Evolutionary conservation across 306 rosid genomes (phyloP), one percentile per base, ranked within the genome.

Genomic region (Cucumis melo): DNA sequence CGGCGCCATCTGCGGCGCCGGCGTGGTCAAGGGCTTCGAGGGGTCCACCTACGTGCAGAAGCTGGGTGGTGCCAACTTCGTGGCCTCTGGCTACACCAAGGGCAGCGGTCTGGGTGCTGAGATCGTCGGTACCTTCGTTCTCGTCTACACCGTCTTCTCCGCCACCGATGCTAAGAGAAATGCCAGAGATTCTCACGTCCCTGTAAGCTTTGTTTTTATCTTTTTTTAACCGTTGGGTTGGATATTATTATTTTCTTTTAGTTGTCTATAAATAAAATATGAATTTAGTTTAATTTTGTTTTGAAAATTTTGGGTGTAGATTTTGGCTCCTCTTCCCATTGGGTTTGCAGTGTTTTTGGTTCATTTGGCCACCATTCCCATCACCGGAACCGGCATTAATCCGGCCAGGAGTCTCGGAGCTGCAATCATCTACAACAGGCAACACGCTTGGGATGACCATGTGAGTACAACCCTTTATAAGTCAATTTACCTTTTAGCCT

Each of bases 391-490:
- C 10, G 89, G 98, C 32, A 93, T 91, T 32, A 93, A 93, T 88
- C 98, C 97, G 1, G 98, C 98, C 5, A 86, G 98, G 83, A 93
- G 98, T 84, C 91, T 93, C 12, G 98, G 97, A 78, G 98, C 98
- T 78, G 98, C 98, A 15, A 78, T 93, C 73, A 82, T 93, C 84
- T 91, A 77, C 91, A 87, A 93, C 92, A 81, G 77, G 77, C 86
- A 85, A 50, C 86, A 10, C 19, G 96, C 93, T 15, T 93, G 98
- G 98, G 86, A 91, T 79, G 91, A 91, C 80, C 97, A 89, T 0
- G 97, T 93, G 81, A 87, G 84, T 38, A 7, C 53, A 12, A 44
- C 0, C 14, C 14, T 53, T 55, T 27, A 3, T 2, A 20, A 1
- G 1, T 21, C 3, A 0, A 56, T 20, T 56, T 56, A 56, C 21